Percentiles rank a stretch among this genome's conserved stretches.
These are phyloP conservation scores for Rhamnella rubrinervis DNA, from an alignment of 331 rosid genomes.

Conservation along the genomic window DNA sequence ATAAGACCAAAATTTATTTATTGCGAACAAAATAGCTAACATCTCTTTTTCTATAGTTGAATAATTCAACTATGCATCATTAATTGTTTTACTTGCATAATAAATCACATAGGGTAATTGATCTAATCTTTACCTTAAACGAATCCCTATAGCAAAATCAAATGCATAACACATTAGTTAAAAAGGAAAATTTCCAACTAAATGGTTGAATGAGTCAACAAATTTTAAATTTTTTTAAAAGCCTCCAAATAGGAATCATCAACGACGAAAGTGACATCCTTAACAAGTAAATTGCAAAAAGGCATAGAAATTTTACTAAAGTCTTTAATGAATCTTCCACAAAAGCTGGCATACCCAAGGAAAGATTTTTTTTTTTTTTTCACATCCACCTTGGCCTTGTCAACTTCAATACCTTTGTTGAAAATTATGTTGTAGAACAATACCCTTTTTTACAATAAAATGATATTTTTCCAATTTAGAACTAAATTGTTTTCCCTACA, in stretches of 20 bases:
- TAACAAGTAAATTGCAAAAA: background rate
- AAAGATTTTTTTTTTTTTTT: background rate
- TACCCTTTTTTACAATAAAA: background rate
- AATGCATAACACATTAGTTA: slow-evolving; percentile 1
- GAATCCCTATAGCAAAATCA: background rate
- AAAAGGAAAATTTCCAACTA: slow-evolving; percentile 7
- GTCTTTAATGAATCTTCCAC: background rate
- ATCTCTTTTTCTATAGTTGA: background rate
- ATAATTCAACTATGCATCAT: background rate
- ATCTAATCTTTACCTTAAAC: background rate
- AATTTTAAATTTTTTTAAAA: background rate
- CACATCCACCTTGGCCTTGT: slow-evolving; percentile 1
- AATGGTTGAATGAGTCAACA: background rate
- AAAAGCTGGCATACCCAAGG: background rate
- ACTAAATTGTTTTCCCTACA: background rate
- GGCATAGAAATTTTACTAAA: slow-evolving; percentile 2
- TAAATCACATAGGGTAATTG: slow-evolving; percentile 3
- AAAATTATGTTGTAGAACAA: background rate
- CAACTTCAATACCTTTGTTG: background rate
- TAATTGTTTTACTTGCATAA: background rate
- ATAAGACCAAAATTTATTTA: background rate
- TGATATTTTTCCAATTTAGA: background rate
- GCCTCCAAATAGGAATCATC: background rate
- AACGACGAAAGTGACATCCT: background rate
- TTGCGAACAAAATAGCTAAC: background rate